Evolutionary conservation across 2,329 filamentous ascomycete species (phyloP).

Genomic region (Xylaria sp.): DNA sequence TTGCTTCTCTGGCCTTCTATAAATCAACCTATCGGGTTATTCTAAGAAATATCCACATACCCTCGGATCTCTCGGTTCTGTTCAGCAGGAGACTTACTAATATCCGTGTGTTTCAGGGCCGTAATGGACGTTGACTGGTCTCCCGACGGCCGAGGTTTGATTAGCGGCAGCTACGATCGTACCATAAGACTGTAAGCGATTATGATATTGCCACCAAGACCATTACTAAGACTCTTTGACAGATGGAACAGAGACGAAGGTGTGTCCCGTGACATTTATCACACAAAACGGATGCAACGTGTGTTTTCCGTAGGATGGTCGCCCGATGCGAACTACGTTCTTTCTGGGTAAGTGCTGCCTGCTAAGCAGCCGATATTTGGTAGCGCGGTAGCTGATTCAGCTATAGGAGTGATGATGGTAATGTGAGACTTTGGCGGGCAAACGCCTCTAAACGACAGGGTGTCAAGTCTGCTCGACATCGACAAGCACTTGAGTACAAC

Average conservation of each 20-base stretch:
- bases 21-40: not conserved
- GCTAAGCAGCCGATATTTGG: not conserved
- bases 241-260: constrained; percentile 80
- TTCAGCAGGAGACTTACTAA: constrained; percentile 7
- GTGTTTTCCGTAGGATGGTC: constrained; percentile 78
- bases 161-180: constrained; percentile 87
- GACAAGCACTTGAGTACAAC: constrained; percentile 92
- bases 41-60: not conserved
- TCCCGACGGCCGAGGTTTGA: constrained; percentile 92
- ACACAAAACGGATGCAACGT: constrained; percentile 97
- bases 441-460: constrained; percentile 85
- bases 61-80: not conserved
- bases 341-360: constrained; percentile 86
- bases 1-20: not conserved
- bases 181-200: constrained; percentile 73
- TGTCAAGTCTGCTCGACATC: constrained; percentile 84
- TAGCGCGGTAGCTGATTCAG: not conserved
- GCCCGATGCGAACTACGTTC: constrained; percentile 87
- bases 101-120: constrained; percentile 56
- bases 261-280: constrained; percentile 91
- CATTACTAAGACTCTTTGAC: constrained; percentile 4
- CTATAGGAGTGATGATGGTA: constrained; percentile 70
- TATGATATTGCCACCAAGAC: not conserved
- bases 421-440: constrained; percentile 88
- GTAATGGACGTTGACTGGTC: constrained; percentile 98